Conservation (phyloP, 176 grass and related monocot species). For the Carex scoparia region DNA sequence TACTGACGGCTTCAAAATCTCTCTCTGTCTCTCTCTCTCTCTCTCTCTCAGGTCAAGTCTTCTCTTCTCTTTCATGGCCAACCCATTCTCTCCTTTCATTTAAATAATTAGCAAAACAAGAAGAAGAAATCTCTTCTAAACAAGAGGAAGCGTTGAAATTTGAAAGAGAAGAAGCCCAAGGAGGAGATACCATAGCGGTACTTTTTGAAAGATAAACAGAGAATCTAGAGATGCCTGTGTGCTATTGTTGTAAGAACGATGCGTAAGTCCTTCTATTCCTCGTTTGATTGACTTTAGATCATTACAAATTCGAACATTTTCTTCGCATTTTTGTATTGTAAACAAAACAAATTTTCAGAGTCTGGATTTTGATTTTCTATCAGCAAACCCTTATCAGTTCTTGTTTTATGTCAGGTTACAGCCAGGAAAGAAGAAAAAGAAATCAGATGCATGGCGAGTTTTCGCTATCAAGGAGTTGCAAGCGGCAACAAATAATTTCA, state of each 20-base stretch:
- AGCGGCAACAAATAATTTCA: slow-evolving; percentile 80
- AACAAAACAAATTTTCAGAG: too few species aligned
- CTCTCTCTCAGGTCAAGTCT: neutral
- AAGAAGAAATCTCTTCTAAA: neutral
- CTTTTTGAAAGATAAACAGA: neutral
- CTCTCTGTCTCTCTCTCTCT: neutral
- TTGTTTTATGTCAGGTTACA: slow-evolving; percentile 25
- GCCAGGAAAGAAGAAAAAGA: slow-evolving; percentile 62
- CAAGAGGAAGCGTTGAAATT: neutral
- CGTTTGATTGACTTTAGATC: neutral
- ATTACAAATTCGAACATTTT: neutral
- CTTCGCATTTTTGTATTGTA: too few species aligned
- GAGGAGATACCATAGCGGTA: neutral
- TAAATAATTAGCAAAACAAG: neutral
- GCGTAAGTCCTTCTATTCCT: slow-evolving; percentile 6
- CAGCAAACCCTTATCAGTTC: too few species aligned
- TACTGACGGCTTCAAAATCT: neutral
- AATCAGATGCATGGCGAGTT: slow-evolving; percentile 59
- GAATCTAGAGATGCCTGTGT: slow-evolving; percentile 1
- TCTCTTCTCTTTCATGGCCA: neutral
- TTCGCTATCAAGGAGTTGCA: slow-evolving; percentile 87
- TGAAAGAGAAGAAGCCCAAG: neutral
- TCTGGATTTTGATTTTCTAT: too few species aligned
- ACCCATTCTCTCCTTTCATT: neutral
- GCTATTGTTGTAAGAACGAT: slow-evolving; percentile 13